phyloP scores from a whole-genome alignment of 768 basidiomycete species.

The Podaxis carcinomalis region DNA sequence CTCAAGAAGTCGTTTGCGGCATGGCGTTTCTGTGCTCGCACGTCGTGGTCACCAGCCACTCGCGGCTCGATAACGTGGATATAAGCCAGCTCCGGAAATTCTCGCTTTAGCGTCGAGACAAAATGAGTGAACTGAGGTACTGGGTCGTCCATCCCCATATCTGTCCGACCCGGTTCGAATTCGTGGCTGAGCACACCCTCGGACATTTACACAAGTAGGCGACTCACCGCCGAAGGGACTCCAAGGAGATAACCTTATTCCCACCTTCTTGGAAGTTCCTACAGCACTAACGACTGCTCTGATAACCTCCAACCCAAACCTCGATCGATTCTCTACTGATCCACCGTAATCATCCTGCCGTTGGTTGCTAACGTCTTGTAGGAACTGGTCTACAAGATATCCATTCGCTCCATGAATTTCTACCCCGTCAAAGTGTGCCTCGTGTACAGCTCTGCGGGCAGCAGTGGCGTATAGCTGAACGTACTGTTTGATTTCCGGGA shows the following conservation, averaged over 20 bases:
- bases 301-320: slow-evolving; percentile 50
- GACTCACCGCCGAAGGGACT: slow-evolving; percentile 30
- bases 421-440: slow-evolving; percentile 64
- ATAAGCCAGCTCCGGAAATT: slow-evolving; percentile 29
- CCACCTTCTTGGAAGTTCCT: slow-evolving; percentile 43
- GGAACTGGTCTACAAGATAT: slow-evolving; percentile 45
- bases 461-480: slow-evolving; percentile 46
- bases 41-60: slow-evolving; percentile 4
- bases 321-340: slow-evolving; percentile 48
- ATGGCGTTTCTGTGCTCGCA: slow-evolving; percentile 13
- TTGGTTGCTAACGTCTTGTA: slow-evolving; percentile 12
- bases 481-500: slow-evolving; percentile 44
- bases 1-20: slow-evolving; percentile 40
- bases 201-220: background rate
- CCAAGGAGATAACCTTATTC: slow-evolving; percentile 58
- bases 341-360: slow-evolving; percentile 62
- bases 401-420: slow-evolving; percentile 38
- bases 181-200: background rate
- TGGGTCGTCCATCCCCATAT: slow-evolving; percentile 21
- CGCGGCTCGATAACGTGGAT: slow-evolving; percentile 45
- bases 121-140: slow-evolving; percentile 50
- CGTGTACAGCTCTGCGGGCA: slow-evolving; percentile 44
- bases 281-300: slow-evolving; percentile 45
- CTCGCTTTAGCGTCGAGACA: slow-evolving; percentile 30
- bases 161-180: slow-evolving; percentile 45